These are phyloP conservation scores for Aspergillus floridensis DNA, from an alignment of 2,329 filamentous ascomycete genomes.

Conservation along the genomic window DNA sequence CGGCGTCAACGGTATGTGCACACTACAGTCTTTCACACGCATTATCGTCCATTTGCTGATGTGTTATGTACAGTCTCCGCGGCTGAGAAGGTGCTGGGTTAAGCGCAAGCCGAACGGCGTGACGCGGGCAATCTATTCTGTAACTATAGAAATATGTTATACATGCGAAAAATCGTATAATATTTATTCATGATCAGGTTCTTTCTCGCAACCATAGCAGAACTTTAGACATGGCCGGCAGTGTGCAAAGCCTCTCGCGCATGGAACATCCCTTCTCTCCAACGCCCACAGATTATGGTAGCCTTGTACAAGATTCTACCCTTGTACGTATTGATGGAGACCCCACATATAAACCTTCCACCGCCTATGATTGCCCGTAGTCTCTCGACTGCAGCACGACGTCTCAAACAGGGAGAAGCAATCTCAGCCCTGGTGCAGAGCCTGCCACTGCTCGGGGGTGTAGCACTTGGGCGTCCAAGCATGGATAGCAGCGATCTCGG, in stretches of 20 bases:
- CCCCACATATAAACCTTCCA: not conserved
- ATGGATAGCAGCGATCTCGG: slow-evolving; percentile 86
- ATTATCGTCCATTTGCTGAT: slow-evolving; percentile 16
- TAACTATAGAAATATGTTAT: slow-evolving; percentile 1
- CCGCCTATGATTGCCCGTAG: not conserved
- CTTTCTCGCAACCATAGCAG: slow-evolving; percentile 9
- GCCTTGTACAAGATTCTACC: not conserved
- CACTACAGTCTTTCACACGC: not conserved
- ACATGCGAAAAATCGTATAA: slow-evolving; percentile 4
- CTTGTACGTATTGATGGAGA: not conserved
- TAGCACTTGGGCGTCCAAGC: slow-evolving; percentile 94
- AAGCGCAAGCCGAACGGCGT: slow-evolving; percentile 11
- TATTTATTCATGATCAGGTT: slow-evolving; percentile 2
- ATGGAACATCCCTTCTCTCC: not conserved
- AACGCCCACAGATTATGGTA: not conserved
- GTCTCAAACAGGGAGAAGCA: not conserved
- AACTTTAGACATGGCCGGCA: slow-evolving; percentile 1
- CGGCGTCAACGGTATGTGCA: slow-evolving; percentile 65
- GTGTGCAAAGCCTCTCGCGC: slow-evolving; percentile 2
- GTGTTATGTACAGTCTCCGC: slow-evolving; percentile 40
- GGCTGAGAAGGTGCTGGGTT: slow-evolving; percentile 51
- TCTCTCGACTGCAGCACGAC: not conserved
- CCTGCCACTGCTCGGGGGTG: slow-evolving; percentile 85
- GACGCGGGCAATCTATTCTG: not conserved
- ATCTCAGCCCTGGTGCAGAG: slow-evolving; percentile 50